Evolutionary conservation across 176 grass and related monocot species (phyloP).

Genomic region (Phoenix dactylifera): DNA sequence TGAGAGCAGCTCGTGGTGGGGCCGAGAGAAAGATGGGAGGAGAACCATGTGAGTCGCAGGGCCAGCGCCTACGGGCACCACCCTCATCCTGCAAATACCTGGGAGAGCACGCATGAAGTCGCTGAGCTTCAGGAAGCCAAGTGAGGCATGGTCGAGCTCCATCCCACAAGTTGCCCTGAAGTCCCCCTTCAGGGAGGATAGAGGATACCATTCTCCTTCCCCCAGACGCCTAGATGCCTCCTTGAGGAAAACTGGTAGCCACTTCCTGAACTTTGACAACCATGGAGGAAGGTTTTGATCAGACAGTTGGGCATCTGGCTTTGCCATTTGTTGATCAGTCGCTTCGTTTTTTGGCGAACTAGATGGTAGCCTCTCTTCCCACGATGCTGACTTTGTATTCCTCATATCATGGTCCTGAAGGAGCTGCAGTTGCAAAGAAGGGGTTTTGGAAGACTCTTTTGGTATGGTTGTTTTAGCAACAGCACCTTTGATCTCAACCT

Average conservation of each 20-base stretch:
- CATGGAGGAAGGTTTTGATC: slow-evolving; percentile 54
- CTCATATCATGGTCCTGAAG: slow-evolving; percentile 7
- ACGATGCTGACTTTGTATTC: too few species aligned
- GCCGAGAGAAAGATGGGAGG: slow-evolving; percentile 28
- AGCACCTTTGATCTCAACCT: slow-evolving; percentile 58
- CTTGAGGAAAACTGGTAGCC: slow-evolving; percentile 49
- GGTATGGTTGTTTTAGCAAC: slow-evolving; percentile 22
- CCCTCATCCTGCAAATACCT: slow-evolving; percentile 51
- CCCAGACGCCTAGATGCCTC: slow-evolving; percentile 25
- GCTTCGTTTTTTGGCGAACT: background rate
- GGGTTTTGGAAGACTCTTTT: slow-evolving; percentile 17
- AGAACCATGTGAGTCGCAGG: slow-evolving; percentile 57
- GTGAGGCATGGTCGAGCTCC: slow-evolving; percentile 41
- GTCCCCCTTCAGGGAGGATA: slow-evolving; percentile 52
- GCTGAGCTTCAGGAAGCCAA: slow-evolving; percentile 60
- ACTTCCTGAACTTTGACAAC: slow-evolving; percentile 54
- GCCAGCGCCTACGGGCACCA: slow-evolving; percentile 39
- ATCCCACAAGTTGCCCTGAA: slow-evolving; percentile 51
- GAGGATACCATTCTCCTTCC: slow-evolving; percentile 36
- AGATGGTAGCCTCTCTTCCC: too few species aligned
- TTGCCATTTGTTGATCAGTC: slow-evolving; percentile 18
- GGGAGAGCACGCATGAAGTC: slow-evolving; percentile 55
- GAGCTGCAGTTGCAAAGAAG: slow-evolving; percentile 12
- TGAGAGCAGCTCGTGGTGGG: slow-evolving; percentile 43
- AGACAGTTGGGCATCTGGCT: slow-evolving; percentile 28